Base-by-base conservation (phyloP, 2,329 filamentous ascomycete species). In the Diaporthe amygdali region DNA sequence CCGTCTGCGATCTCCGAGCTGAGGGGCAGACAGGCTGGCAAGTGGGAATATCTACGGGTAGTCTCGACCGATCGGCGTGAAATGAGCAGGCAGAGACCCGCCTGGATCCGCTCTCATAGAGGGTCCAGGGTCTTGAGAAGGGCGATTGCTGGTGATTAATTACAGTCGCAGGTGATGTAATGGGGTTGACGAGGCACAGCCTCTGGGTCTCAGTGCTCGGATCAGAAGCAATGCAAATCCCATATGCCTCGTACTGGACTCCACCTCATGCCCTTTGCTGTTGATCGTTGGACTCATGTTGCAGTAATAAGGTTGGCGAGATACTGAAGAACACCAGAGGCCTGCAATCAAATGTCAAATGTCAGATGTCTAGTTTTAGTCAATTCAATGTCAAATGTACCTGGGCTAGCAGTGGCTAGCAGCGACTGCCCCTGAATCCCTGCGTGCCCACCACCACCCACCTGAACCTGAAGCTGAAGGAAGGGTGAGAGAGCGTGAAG, bases 241-340 rank as follows among this genome's bases (percentile, higher is more conserved):
- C 44, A 64, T 27, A 49, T 59, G 44, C 9, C 59, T 64, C 59
- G 59, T 64, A 47, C 32, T n/a, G 15, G 39, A 37, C 30, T 6
- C 59, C 44, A 64, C 59, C 59, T 30, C 59, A 49, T 64, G 47
- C 37, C 44, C n/a, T 25, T n/a, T 64, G 7, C 20, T 49, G 59
- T 20, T 64, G 59, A 64, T 64, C 59, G 59, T 64, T 64, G 44
- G 44, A n/a, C 59, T 64, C 41, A 63, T 47, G 59, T 63, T 34
- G 59, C 59, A 63, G 59, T 63, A 63, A 64, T 64, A 49, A 64
- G 59, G 59, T 64, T 64, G 59, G 59, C 59, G 59, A 64, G 41
- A 64, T 64, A 64, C 30, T 37, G 59, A 64, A 64, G 30, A 64
- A 64, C 59, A 64, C 20, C 59, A 64, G n/a, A n/a, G 20, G 59